Percentiles rank a stretch among this genome's conserved stretches.
These are phyloP conservation scores for Mortierella claussenii DNA, from an alignment of 192 early-diverging fungal species.

Conservation along the genomic window DNA sequence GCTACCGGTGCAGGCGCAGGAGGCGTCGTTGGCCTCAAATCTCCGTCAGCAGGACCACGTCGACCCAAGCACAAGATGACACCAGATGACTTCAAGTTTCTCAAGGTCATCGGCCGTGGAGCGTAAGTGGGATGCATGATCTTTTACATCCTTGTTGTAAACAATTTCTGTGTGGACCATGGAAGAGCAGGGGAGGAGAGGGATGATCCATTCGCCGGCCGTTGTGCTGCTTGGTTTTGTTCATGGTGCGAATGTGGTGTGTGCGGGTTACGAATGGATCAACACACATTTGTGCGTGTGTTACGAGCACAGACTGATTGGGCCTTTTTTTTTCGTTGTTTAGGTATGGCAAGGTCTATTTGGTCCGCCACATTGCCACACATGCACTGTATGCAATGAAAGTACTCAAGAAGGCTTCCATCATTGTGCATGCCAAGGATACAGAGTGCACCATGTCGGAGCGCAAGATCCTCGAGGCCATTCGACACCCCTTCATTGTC, in stretches of 20 bases:
- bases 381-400: slow-evolving; percentile 89
- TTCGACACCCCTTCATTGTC: slow-evolving; percentile 93
- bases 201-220: no score
- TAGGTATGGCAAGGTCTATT: slow-evolving; percentile 86
- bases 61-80: slow-evolving; percentile 54
- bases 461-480: slow-evolving; percentile 85
- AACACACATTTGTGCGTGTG: no score
- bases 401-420: slow-evolving; percentile 88
- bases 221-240: no score
- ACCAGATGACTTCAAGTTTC: slow-evolving; percentile 61
- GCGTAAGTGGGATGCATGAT: slow-evolving; percentile 64
- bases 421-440: slow-evolving; percentile 84
- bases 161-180: no score
- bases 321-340: neutral
- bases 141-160: no score
- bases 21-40: slow-evolving; percentile 4
- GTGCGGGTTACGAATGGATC: no score
- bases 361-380: slow-evolving; percentile 76
- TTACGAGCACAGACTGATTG: slow-evolving; percentile 21
- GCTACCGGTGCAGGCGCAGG: neutral
- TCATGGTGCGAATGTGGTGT: no score
- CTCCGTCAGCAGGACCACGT: slow-evolving; percentile 38
- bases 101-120: slow-evolving; percentile 64
- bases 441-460: slow-evolving; percentile 89
- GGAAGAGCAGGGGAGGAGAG: no score